Conservation (phyloP, 2,329 filamentous ascomycete genomes). For the Phialemoniopsis sp. region DNA sequence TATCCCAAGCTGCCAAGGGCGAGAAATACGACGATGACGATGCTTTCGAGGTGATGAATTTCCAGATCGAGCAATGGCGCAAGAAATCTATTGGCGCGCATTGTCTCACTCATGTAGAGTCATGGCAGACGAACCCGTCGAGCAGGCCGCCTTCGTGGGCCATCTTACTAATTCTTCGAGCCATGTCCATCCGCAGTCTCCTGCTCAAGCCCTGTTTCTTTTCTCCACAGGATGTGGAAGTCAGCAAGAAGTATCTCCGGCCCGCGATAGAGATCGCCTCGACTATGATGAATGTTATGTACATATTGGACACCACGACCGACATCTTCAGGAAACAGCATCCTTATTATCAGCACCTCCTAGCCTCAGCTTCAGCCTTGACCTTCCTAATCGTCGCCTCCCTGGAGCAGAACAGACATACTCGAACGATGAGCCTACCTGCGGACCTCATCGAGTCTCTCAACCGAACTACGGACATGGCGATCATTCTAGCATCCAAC, state of each 20-base stretch:
- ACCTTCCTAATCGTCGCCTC: constrained; percentile 5
- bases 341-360: constrained; percentile 6
- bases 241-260: constrained; percentile 4
- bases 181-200: constrained; percentile 5
- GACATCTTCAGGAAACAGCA: constrained; percentile 7
- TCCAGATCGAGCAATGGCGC: constrained; percentile 16
- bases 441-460: background rate
- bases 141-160: constrained; percentile 6
- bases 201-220: constrained; percentile 8
- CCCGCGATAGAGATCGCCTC: constrained; percentile 3
- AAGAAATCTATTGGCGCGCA: constrained; percentile 4
- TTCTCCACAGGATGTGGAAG: background rate
- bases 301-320: constrained; percentile 4
- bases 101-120: background rate
- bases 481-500: background rate
- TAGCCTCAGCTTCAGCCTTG: constrained; percentile 6
- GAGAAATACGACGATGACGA: constrained; percentile 16
- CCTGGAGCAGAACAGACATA: constrained; percentile 2
- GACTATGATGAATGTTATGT: constrained; percentile 1
- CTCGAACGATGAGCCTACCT: background rate
- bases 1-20: constrained; percentile 6
- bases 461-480: constrained; percentile 1
- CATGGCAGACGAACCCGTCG: background rate
- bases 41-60: constrained; percentile 20
- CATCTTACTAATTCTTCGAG: constrained; percentile 5